Evolutionary conservation across 306 rosid genomes (phyloP).

Genomic region (Urtica urens): DNA sequence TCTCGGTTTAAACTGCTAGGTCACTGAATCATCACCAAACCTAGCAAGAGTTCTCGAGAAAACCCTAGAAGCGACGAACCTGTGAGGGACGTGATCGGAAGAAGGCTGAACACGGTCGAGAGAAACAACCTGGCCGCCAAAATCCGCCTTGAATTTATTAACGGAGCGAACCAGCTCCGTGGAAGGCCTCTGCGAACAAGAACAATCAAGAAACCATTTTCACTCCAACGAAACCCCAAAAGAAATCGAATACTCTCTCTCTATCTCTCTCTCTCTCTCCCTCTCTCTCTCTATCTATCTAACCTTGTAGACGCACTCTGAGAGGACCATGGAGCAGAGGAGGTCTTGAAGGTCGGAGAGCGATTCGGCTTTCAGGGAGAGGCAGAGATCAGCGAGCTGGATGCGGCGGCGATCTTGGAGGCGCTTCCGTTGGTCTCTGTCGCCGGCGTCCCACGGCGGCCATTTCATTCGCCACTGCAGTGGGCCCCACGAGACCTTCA

Average conservation of each 20-base stretch:
- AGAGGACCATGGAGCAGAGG: slow-evolving; percentile 86
- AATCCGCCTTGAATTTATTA: slow-evolving; percentile 79
- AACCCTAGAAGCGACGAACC: slow-evolving; percentile 28
- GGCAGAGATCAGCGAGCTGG: slow-evolving; percentile 64
- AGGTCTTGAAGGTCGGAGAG: slow-evolving; percentile 78
- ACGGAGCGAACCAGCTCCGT: slow-evolving; percentile 83
- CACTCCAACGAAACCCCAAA: not conserved
- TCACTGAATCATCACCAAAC: too few species aligned
- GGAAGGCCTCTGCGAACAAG: slow-evolving; percentile 50
- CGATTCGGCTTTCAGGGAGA: slow-evolving; percentile 61
- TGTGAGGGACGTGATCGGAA: slow-evolving; percentile 91
- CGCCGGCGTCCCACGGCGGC: slow-evolving; percentile 47
- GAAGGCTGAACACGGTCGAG: slow-evolving; percentile 97
- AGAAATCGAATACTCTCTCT: too few species aligned
- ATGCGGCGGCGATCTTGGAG: slow-evolving; percentile 57
- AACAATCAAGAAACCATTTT: not conserved
- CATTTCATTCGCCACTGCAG: slow-evolving; percentile 82
- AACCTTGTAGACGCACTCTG: slow-evolving; percentile 96
- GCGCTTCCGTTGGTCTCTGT: slow-evolving; percentile 53
- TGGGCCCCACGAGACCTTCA: slow-evolving; percentile 82
- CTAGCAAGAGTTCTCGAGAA: too few species aligned
- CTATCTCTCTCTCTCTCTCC: too few species aligned
- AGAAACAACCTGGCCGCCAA: slow-evolving; percentile 82
- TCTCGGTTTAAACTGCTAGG: too few species aligned
- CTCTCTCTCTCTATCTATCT: too few species aligned